Conservation (phyloP, 768 basidiomycete genomes). For the Tubosaeta sp. region DNA sequence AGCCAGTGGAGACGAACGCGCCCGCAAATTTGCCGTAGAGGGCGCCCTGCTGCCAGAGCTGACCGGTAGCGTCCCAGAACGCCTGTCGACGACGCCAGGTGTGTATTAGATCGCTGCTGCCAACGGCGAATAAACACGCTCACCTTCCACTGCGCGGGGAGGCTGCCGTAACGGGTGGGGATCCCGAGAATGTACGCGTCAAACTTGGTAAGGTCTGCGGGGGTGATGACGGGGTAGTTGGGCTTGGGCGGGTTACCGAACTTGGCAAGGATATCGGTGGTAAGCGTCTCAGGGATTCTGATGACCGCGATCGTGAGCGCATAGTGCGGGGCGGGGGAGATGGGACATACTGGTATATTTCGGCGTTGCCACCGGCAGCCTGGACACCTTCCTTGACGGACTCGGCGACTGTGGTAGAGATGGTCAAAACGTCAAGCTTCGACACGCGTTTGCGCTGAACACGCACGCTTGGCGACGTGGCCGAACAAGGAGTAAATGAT, state of each 20-base stretch:
- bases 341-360: constrained; percentile 51
- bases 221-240: constrained; percentile 11
- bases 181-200: neutral
- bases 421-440: neutral
- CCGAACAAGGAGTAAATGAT: constrained; percentile 73
- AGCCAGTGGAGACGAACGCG: constrained; percentile 67
- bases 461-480: constrained; percentile 64
- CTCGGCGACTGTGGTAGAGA: constrained; percentile 52
- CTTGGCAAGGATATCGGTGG: constrained; percentile 57
- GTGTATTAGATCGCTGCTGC: constrained; percentile 6
- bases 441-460: neutral
- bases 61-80: constrained; percentile 75
- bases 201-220: neutral
- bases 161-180: neutral
- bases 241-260: constrained; percentile 72
- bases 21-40: constrained; percentile 75
- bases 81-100: constrained; percentile 35
- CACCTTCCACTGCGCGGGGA: constrained; percentile 59
- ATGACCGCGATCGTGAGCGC: neutral
- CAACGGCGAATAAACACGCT: neutral
- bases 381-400: constrained; percentile 43
- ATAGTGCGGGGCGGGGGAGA: neutral
- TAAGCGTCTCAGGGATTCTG: constrained; percentile 78
- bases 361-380: constrained; percentile 45
- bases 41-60: constrained; percentile 54